Base-by-base conservation (phyloP, 495 filamentous ascomycete genomes). In the Pseudevernia furfuracea region DNA sequence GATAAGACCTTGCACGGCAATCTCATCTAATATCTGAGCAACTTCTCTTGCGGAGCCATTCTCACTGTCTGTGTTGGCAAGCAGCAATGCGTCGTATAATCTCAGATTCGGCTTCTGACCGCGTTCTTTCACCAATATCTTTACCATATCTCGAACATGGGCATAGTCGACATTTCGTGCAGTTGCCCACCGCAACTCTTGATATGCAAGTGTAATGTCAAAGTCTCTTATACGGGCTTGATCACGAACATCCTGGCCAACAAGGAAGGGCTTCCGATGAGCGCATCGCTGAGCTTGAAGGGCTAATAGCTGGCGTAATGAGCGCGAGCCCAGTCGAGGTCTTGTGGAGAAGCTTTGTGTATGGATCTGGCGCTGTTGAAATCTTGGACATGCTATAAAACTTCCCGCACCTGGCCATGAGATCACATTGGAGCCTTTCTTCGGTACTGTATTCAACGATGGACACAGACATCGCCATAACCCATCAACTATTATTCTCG, bases 41-140 rank as follows among this genome's bases (percentile, higher is more conserved):
- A 92, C 81, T 53, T 81, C 77, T 36, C 73, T 76, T 10, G 86
- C 85, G 36, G 89, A 89, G 4, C 91, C 90, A 61, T 81, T 73
- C 39, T 79, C 67, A 37, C 78, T 69, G 72, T 86, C 81, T 30
- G 84, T 77, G 73, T 94, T 91, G 19, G 86, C 85, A 19, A 83
- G 76, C 55, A 96, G 84, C 39, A 96, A 76, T 1, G 85, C 82
- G 66, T 86, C 82, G 73, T 92, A 96, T 59, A 96, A 80, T 30
- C 81, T 76, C 25, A 78, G 69, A 69, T 84, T 85, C 23, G 91
- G 90, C 64, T 70, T 73, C 72, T 91, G 83, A 61, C 81, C 74
- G 38, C 85, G 82, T 38, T 81, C 80, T 37, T 77, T 74, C 58
- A 96, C 75, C 28, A 96, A 75, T 10, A 66, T 59, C 28, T 58